Base-by-base conservation (phyloP, 306 rosid species). In the Malus fusca region DNA sequence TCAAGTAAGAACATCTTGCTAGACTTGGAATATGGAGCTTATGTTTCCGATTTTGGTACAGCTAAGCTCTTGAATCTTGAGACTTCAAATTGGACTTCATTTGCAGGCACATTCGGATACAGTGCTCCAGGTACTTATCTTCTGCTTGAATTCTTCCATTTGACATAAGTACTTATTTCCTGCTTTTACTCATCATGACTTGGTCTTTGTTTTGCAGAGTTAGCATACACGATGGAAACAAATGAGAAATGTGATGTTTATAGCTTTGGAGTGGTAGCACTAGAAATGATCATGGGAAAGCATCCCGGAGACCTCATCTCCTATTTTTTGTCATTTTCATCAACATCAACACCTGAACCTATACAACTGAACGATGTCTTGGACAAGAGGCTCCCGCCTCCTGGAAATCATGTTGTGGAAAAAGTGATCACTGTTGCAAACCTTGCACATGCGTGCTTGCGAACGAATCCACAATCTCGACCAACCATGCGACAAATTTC, bases 251-350 rank as follows among this genome's bases (percentile, higher is more conserved):
- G 77, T 8, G 82, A 78, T 31, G 55, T 69, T n/a, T 77, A 58
- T 30, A 77, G 81, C 63, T 77, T 77, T 62, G 75, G 75, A n/a
- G 70, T 77, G 52, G 51, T 69, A 10, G n/a, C 76, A 37, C 22
- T 80, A 37, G 80, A 80, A 69, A 66, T 70, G 67, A 62, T 69
- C 13, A 69, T 75, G 59, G 80, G 77, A 62, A 75, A 80, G 71
- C 77, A 80, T 69, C 84, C 77, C 0, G 76, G 68, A 69, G 84
- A 75, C 9, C 53, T 80, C n/a, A 55, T 80, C 60, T 80, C 69
- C 9, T 31, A 25, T 33, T 31, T 73, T 30, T 70, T 46, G 44
- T 77, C 76, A 62, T 6, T 46, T 6, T 35, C 71, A 6, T n/a
- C 43, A 21, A 23, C 80, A 69, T 61, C 68, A 14, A 62, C 37